Evolutionary conservation across 2,329 filamentous ascomycete species (phyloP), one percentile per base, ranked within the genome.

Genomic region (Ophiostoma montium): DNA sequence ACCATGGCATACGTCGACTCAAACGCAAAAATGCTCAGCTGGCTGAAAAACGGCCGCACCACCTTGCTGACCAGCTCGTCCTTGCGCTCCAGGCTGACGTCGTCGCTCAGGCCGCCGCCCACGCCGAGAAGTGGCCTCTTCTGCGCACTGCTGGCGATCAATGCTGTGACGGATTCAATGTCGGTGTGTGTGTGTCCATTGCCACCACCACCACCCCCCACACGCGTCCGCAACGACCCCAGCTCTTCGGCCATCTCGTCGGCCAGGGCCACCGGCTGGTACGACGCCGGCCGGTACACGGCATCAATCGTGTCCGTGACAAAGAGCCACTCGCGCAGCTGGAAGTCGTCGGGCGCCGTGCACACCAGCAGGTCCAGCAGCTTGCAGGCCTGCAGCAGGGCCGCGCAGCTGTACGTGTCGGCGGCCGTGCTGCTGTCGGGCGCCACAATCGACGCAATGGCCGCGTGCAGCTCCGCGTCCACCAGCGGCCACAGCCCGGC

Each of bases 301-400:
- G 92, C 89, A 59, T 98, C 92, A 55, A 95, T 89, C 13, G 90
- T 96, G 64, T 98, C 92, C 2, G 88, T 94, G 49, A 98, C 82
- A 63, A 95, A 98, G 4, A 96, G 77, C 92, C 92, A 98, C 68
- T 95, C 87, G 59, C 94, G 84, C n/a, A 96, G 76, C 64, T 96
- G 92, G 66, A 96, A 98, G 62, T 98, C 92, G 57, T 98, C 92
- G 0, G 89, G 90, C 5, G 85, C 83, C 8, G 89, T 72, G 39
- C 87, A 82, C 13, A 96, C 75, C n/a, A 98, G 71, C 18, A 88
- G 71, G 60, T 98, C 92, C 3, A 98, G 74, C 3, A 98, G 74
- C 62, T 96, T 98, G 67, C 89, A 95, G 0, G 88, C 89, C 63
- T 98, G 90, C 3, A 98, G 68, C 15, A 95, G 70, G 2, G 84